Base-by-base conservation (phyloP, 2,329 filamentous ascomycete species). In the Cytospora leucostoma region DNA sequence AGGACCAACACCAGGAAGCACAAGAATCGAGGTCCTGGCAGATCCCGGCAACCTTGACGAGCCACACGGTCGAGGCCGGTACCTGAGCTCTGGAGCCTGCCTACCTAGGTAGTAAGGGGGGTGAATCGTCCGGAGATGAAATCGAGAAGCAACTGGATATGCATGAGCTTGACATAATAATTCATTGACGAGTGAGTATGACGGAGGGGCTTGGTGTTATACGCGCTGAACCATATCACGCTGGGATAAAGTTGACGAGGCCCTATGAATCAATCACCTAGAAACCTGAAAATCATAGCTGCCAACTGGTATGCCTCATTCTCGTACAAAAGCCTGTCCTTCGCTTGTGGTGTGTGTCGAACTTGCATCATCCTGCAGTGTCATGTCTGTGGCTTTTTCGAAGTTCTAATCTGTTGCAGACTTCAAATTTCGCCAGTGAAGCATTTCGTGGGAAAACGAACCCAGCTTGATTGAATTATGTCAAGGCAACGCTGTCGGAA, bases 1-100 rank as follows among this genome's bases (percentile, higher is more conserved):
- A 37, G 49, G 37, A 49, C 53, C 27, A 64, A 49, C 7, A 37
- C 40, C 17, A 56, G 56, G 61, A 74, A 80, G 68, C 77, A 75
- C 65, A 79, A 78, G 17, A 7, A 13, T 17, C 19, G 40, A 19
- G 19, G 38, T 7, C 38, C 15, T 7, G 13, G 15, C 15, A 5
- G 13, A 17, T 17, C 15, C 38, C 15, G 7, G 38, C 38, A 4
- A 40, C 12, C 4, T 40, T 5, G 5, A 47, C 17, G 17, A 11
- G 15, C 17, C 40, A 15, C 17, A 7, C 15, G 15, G 15, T n/a
- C 8, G 17, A 44, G 38, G 12, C 12, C n/a, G 38, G 38, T 7
- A 17, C 38, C 7, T n/a, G 38, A n/a, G 38, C 15, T n/a, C 38
- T 40, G 38, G 17, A 40, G 38, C 38, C n/a, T n/a, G n/a, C n/a